These are phyloP conservation scores for Lenwebbia sp. DNA, from an alignment of 345 rosid species.

Conservation along the genomic window DNA sequence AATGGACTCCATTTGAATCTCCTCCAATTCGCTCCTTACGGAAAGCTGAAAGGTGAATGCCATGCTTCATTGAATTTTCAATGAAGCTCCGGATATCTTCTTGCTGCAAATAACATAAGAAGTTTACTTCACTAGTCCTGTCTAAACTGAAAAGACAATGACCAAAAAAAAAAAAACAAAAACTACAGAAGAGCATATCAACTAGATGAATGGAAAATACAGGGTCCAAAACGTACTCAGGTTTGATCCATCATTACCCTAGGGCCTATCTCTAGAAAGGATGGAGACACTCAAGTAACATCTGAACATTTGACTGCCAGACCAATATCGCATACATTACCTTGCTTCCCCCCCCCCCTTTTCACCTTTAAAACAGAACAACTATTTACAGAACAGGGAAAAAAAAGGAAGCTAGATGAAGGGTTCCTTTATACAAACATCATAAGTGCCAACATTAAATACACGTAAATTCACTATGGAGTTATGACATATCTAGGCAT, in stretches of 20 bases:
- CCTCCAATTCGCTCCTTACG: slow-evolving; percentile 96
- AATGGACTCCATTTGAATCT: slow-evolving; percentile 87
- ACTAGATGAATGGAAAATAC: neutral
- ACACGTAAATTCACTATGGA: neutral
- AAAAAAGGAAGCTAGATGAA: neutral
- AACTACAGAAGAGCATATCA: neutral
- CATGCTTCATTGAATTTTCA: slow-evolving; percentile 81
- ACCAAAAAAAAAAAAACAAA: neutral
- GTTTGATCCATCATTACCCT: neutral
- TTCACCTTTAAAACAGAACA: neutral
- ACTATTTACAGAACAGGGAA: neutral
- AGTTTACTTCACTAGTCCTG: neutral
- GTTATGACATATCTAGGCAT: neutral
- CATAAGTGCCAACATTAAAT: neutral
- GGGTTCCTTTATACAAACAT: neutral
- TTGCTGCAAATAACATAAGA: slow-evolving; percentile 46
- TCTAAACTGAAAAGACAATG: neutral
- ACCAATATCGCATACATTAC: neutral
- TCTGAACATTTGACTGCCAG: neutral
- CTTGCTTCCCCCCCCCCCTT: neutral
- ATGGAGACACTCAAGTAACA: neutral
- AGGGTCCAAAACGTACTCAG: neutral
- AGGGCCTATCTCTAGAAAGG: neutral
- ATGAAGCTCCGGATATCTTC: slow-evolving; percentile 89
- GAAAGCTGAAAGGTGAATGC: slow-evolving; percentile 66